phyloP scores from a whole-genome alignment of 345 rosid genomes.

The Eucalyptus regnans region DNA sequence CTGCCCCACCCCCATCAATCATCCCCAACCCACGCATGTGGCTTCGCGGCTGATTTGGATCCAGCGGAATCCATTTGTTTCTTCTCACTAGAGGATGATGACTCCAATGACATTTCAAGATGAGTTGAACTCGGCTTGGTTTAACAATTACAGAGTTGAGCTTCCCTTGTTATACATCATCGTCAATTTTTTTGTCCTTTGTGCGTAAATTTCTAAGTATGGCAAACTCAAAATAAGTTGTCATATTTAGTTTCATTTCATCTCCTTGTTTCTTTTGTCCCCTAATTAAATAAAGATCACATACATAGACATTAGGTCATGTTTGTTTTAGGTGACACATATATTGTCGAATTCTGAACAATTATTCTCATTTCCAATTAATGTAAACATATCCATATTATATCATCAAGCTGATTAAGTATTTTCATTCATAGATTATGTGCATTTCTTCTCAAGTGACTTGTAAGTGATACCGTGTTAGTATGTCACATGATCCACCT shows the following conservation, averaged over 20 bases:
- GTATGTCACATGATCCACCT: background rate
- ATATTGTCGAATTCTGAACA: background rate
- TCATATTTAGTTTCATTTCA: background rate
- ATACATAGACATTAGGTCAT: background rate
- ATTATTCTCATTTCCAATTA: background rate
- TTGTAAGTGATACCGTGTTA: background rate
- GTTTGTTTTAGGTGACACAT: background rate
- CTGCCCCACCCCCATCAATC: no score
- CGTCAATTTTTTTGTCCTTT: background rate
- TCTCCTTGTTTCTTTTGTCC: background rate
- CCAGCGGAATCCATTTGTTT: background rate
- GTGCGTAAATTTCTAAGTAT: background rate
- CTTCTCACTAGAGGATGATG: background rate
- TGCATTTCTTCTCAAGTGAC: background rate
- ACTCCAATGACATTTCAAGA: background rate
- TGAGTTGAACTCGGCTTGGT: background rate
- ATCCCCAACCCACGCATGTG: background rate
- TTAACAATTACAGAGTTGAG: background rate
- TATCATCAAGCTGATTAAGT: background rate
- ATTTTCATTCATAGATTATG: background rate
- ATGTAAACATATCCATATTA: background rate
- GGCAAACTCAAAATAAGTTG: background rate
- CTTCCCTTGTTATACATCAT: background rate
- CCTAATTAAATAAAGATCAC: background rate
- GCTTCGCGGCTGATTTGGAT: background rate